Percentiles rank a stretch among this genome's conserved stretches.
These are phyloP conservation scores for Penicillium sp. DNA, from an alignment of 2,329 filamentous ascomycete genomes.

Conservation along the genomic window DNA sequence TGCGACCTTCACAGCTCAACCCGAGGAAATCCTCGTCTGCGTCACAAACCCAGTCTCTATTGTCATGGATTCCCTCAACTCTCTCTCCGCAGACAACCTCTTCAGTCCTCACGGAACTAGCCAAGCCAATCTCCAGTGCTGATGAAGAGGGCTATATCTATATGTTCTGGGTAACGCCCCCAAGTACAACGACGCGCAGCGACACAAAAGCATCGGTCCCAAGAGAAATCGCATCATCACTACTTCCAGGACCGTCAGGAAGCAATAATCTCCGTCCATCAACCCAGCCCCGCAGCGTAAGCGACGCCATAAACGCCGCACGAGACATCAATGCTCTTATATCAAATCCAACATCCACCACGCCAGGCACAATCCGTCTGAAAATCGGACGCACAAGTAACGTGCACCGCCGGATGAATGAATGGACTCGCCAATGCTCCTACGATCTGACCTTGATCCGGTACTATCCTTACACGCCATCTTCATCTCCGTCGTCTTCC, in stretches of 20 bases:
- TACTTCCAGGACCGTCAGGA: constrained; percentile 51
- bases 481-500: constrained; percentile 23
- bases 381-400: constrained; percentile 72
- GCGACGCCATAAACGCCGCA: constrained; percentile 40
- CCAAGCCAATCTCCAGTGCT: constrained; percentile 67
- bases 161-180: constrained; percentile 93
- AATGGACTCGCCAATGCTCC: constrained; percentile 92
- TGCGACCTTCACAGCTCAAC: constrained; percentile 13
- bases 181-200: constrained; percentile 43
- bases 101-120: constrained; percentile 71
- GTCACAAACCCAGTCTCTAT: constrained; percentile 48
- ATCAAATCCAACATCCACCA: constrained; percentile 28
- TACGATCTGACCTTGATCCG: constrained; percentile 84
- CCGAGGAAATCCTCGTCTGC: constrained; percentile 20
- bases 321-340: constrained; percentile 34
- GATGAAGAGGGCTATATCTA: constrained; percentile 94
- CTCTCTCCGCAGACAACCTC: constrained; percentile 69
- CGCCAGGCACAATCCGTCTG: constrained; percentile 62
- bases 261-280: constrained; percentile 19
- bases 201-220: constrained; percentile 50
- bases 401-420: constrained; percentile 84
- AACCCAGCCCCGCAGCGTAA: constrained; percentile 30
- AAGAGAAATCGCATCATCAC: constrained; percentile 58
- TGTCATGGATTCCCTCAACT: constrained; percentile 68
- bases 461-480: constrained; percentile 74